Evolutionary conservation across 495 filamentous ascomycete genomes (phyloP).

Genomic region (Poronia punctata): DNA sequence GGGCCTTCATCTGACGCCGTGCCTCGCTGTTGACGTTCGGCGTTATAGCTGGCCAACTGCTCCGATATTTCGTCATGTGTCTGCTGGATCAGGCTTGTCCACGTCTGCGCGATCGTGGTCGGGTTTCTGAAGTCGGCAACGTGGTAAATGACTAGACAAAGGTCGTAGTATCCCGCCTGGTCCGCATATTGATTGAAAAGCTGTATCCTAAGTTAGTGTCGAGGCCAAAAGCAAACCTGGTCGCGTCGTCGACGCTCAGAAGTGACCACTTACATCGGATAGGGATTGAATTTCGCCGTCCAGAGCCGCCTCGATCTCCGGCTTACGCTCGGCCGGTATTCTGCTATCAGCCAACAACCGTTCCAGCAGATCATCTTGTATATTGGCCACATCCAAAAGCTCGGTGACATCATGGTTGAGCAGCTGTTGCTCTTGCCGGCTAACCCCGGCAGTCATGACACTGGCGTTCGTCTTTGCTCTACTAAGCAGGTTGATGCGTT

Average conservation of each 20-base stretch:
- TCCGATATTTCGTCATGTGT: slow-evolving; percentile 59
- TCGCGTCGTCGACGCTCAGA: background rate
- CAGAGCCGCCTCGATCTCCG: slow-evolving; percentile 55
- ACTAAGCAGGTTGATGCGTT: slow-evolving; percentile 82
- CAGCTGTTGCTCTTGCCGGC: slow-evolving; percentile 66
- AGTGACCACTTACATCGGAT: slow-evolving; percentile 55
- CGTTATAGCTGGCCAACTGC: slow-evolving; percentile 29
- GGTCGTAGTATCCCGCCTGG: slow-evolving; percentile 80
- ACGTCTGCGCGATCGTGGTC: slow-evolving; percentile 72
- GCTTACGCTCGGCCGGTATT: slow-evolving; percentile 50
- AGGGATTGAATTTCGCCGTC: slow-evolving; percentile 68
- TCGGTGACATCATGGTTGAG: slow-evolving; percentile 76
- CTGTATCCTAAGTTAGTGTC: slow-evolving; percentile 41
- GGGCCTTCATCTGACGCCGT: slow-evolving; percentile 22
- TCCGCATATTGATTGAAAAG: slow-evolving; percentile 89
- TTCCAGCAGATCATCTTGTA: slow-evolving; percentile 88
- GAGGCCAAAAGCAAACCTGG: too few relatives aligned
- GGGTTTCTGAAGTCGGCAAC: slow-evolving; percentile 80
- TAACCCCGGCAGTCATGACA: slow-evolving; percentile 61
- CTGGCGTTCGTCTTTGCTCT: slow-evolving; percentile 82
- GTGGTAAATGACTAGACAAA: slow-evolving; percentile 86
- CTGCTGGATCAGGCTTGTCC: slow-evolving; percentile 71
- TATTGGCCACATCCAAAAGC: slow-evolving; percentile 84
- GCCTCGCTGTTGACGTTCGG: slow-evolving; percentile 30
- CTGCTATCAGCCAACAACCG: slow-evolving; percentile 66